Evolutionary conservation across 345 rosid genomes (phyloP).

Genomic region (Acer saccharum): DNA sequence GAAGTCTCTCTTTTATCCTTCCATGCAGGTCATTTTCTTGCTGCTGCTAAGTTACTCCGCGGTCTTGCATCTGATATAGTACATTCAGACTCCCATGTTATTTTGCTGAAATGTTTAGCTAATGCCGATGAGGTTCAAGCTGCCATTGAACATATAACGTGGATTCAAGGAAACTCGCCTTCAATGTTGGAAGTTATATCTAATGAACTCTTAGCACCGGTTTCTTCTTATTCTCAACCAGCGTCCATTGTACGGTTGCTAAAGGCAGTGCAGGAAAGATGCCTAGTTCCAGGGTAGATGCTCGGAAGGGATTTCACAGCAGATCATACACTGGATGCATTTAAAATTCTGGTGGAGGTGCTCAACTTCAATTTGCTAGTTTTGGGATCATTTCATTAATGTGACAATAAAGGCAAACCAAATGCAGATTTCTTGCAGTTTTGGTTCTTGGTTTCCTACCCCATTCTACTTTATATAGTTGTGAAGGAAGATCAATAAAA

Average conservation of each 20-base stretch:
- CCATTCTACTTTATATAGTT: neutral
- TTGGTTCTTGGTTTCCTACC: neutral
- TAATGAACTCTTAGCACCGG: slow-evolving; percentile 43
- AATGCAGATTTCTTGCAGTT: neutral
- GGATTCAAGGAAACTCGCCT: slow-evolving; percentile 50
- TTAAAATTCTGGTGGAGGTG: neutral
- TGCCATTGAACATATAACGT: slow-evolving; percentile 53
- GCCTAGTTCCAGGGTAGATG: slow-evolving; percentile 3
- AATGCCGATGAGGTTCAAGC: slow-evolving; percentile 54
- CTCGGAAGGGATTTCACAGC: neutral
- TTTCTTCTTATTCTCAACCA: slow-evolving; percentile 46
- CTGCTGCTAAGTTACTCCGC: slow-evolving; percentile 51
- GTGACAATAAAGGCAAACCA: neutral
- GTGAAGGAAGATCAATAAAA: neutral
- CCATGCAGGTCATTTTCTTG: slow-evolving; percentile 48
- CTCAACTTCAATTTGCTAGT: no score
- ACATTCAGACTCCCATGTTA: slow-evolving; percentile 50
- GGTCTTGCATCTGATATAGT: slow-evolving; percentile 37
- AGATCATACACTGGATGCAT: neutral
- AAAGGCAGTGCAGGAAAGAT: slow-evolving; percentile 20
- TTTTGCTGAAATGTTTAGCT: slow-evolving; percentile 55
- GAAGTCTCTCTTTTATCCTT: neutral
- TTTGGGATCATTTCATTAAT: neutral
- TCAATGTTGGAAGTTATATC: slow-evolving; percentile 36
- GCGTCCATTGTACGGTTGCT: slow-evolving; percentile 42